phyloP scores from a whole-genome alignment of 2,329 filamentous ascomycete species.

The Davidsoniella australis region DNA sequence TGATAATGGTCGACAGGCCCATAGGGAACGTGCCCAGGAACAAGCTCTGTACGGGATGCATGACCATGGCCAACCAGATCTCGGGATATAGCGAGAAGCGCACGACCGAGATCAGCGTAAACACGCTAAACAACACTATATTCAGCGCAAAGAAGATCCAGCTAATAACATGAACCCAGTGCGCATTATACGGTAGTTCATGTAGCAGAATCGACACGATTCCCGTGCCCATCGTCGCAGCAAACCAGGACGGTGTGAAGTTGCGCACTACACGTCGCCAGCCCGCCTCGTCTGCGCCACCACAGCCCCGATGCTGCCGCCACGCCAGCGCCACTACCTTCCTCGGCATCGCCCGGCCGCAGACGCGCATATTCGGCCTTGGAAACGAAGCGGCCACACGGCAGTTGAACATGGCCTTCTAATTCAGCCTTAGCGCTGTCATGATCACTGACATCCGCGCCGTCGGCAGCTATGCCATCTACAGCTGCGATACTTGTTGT shows the following conservation, averaged over 20 bases:
- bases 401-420: neutral
- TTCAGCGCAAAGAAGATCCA: slow-evolving; percentile 46
- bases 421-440: too few relatives aligned
- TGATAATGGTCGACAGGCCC: slow-evolving; percentile 50
- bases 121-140: slow-evolving; percentile 36
- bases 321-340: neutral
- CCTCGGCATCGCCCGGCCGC: neutral
- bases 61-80: slow-evolving; percentile 49
- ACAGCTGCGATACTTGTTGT: too few relatives aligned
- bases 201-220: slow-evolving; percentile 47
- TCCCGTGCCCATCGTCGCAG: slow-evolving; percentile 49
- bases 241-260: slow-evolving; percentile 42
- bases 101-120: slow-evolving; percentile 35
- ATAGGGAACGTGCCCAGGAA: slow-evolving; percentile 55
- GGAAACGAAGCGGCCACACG: slow-evolving; percentile 4
- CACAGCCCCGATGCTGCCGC: neutral
- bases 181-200: slow-evolving; percentile 41
- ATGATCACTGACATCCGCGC: neutral
- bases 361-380: neutral
- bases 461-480: neutral
- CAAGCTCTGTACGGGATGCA: slow-evolving; percentile 47
- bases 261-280: slow-evolving; percentile 32
- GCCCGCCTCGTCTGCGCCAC: slow-evolving; percentile 19
- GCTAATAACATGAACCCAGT: slow-evolving; percentile 41
- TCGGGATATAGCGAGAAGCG: slow-evolving; percentile 49